Conservation (phyloP, 768 basidiomycete species). For the Leccinum aurantiacum region DNA sequence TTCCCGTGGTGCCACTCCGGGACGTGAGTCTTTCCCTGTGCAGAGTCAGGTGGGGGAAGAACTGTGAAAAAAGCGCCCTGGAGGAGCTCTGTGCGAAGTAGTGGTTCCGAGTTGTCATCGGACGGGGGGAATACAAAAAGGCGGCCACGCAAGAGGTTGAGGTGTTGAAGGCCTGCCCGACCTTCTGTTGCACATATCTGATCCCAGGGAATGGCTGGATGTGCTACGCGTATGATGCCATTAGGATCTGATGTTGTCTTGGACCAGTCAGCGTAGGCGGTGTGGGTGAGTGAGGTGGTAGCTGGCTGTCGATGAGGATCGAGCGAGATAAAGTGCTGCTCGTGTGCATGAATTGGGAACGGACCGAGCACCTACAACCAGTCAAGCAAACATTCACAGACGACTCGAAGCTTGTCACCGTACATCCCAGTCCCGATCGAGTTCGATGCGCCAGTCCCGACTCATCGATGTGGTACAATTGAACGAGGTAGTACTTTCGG, state of each 20-base stretch:
- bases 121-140: slow-evolving; percentile 56
- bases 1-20: slow-evolving; percentile 81
- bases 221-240: slow-evolving; percentile 58
- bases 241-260: slow-evolving; percentile 40
- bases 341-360: slow-evolving; percentile 81
- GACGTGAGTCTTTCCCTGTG: slow-evolving; percentile 24
- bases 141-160: slow-evolving; percentile 64
- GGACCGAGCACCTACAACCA: slow-evolving; percentile 69
- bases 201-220: slow-evolving; percentile 65
- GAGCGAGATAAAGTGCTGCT: slow-evolving; percentile 77
- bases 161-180: slow-evolving; percentile 85
- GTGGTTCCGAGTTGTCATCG: slow-evolving; percentile 33
- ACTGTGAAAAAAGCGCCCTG: slow-evolving; percentile 80
- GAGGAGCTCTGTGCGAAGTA: slow-evolving; percentile 57
- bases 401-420: neutral
- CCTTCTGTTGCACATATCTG: slow-evolving; percentile 74
- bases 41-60: slow-evolving; percentile 42
- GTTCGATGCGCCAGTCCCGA: slow-evolving; percentile 23
- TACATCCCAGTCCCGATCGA: slow-evolving; percentile 32
- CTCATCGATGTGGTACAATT: slow-evolving; percentile 8
- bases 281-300: slow-evolving; percentile 52
- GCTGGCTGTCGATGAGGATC: slow-evolving; percentile 30
- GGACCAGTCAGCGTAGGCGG: slow-evolving; percentile 57
- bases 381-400: neutral
- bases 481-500: neutral